These are phyloP conservation scores for Aureobasidium sp. DNA, from an alignment of 2,329 filamentous ascomycete genomes.

Conservation along the genomic window DNA sequence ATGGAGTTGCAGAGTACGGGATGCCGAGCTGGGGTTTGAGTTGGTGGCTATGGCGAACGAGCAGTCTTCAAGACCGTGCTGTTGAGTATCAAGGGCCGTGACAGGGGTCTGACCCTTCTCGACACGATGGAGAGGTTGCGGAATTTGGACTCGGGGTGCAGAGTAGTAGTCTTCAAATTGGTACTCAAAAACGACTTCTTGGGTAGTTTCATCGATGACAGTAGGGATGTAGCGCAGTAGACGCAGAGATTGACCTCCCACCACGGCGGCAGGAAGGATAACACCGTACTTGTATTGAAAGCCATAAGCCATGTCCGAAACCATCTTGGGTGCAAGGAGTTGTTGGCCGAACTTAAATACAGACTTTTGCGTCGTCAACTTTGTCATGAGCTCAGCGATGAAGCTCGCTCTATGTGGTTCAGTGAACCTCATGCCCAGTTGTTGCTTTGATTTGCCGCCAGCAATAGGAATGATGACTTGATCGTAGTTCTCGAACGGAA, in stretches of 20 bases:
- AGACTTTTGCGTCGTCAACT: not conserved
- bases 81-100: not conserved
- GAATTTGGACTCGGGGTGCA: not conserved
- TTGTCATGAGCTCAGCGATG: slow-evolving; percentile 7
- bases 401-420: not conserved
- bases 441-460: not conserved
- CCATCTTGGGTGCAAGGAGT: not conserved
- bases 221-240: not conserved
- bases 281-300: not conserved
- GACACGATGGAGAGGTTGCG: no score
- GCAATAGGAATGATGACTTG: not conserved
- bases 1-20: not conserved
- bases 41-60: not conserved
- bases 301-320: not conserved
- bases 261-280: not conserved
- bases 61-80: not conserved
- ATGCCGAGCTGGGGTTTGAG: not conserved
- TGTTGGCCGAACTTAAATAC: not conserved
- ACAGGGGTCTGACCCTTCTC: not conserved
- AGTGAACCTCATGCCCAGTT: not conserved
- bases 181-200: not conserved
- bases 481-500: slow-evolving; percentile 6
- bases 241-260: not conserved
- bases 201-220: not conserved
- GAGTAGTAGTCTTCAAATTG: not conserved